These are phyloP conservation scores for Ceratobasidium sp. DNA, from an alignment of 1,284 basidiomycete genomes.

Conservation along the genomic window DNA sequence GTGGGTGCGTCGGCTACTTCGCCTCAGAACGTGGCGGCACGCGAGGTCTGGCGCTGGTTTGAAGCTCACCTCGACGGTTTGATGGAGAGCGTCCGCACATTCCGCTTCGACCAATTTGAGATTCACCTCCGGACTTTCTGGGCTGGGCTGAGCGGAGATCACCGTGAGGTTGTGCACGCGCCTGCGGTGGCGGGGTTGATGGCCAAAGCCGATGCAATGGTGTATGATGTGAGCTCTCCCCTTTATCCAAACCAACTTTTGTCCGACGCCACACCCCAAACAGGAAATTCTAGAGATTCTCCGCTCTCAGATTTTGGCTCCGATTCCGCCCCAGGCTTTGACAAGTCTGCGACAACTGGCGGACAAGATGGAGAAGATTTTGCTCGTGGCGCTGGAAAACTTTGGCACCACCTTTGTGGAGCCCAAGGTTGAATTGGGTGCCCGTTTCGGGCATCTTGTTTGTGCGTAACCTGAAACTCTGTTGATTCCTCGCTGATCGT, in stretches of 20 bases:
- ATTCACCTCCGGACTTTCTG: slow-evolving; percentile 85
- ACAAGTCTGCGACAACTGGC: slow-evolving; percentile 81
- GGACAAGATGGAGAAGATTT: slow-evolving; percentile 91
- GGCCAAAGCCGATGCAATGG: slow-evolving; percentile 88
- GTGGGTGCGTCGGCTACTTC: slow-evolving; percentile 66
- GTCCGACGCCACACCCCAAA: slow-evolving; percentile 16
- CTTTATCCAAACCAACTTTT: slow-evolving; percentile 20
- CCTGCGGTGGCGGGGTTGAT: slow-evolving; percentile 87
- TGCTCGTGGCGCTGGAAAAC: slow-evolving; percentile 80
- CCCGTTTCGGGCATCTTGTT: slow-evolving; percentile 87
- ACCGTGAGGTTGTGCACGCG: slow-evolving; percentile 86
- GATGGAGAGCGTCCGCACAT: slow-evolving; percentile 78
- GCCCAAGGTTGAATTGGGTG: slow-evolving; percentile 88
- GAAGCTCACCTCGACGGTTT: slow-evolving; percentile 84
- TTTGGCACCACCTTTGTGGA: slow-evolving; percentile 92
- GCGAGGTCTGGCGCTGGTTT: slow-evolving; percentile 89
- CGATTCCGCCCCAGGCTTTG: slow-evolving; percentile 75
- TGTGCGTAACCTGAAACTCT: slow-evolving; percentile 65
- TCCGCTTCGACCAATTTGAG: slow-evolving; percentile 88
- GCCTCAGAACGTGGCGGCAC: slow-evolving; percentile 77
- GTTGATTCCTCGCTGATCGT: neutral
- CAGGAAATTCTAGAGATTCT: slow-evolving; percentile 89
- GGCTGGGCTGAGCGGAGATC: slow-evolving; percentile 75
- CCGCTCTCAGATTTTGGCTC: slow-evolving; percentile 83
- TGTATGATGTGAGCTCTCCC: slow-evolving; percentile 77